phyloP scores from a whole-genome alignment of 352 stramenopile species.

The Globisporangium emineosum region DNA sequence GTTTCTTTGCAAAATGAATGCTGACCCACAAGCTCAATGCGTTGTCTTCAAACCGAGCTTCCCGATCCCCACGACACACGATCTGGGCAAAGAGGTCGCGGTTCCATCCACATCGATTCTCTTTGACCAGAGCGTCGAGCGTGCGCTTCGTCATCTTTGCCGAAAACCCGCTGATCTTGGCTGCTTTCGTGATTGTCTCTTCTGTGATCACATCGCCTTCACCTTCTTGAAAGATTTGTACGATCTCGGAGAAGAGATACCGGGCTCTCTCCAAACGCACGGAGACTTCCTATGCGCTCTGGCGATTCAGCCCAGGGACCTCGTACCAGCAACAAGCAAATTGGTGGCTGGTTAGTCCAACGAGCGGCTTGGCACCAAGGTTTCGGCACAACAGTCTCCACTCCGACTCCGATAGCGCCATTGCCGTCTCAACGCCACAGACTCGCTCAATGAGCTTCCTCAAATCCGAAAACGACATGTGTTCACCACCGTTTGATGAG shows the following conservation, averaged over 20 bases:
- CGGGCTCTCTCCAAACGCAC: constrained; percentile 43
- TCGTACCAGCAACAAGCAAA: constrained; percentile 58
- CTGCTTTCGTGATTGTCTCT: constrained; percentile 35
- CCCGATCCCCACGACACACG: constrained; percentile 30
- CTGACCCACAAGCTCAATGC: constrained; percentile 43
- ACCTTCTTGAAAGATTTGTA: constrained; percentile 37
- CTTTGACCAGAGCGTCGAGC: constrained; percentile 22
- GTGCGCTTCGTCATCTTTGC: constrained; percentile 23
- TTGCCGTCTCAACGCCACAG: constrained; percentile 28
- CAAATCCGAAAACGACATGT: constrained; percentile 27
- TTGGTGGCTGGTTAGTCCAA: constrained; percentile 41
- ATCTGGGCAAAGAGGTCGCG: constrained; percentile 37
- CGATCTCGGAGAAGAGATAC: constrained; percentile 40
- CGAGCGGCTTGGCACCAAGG: constrained; percentile 31
- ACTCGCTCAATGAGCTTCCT: constrained; percentile 41
- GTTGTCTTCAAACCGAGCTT: constrained; percentile 35
- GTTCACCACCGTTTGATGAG: constrained; percentile 23
- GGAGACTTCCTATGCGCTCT: constrained; percentile 44
- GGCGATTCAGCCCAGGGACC: constrained; percentile 34
- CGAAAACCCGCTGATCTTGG: constrained; percentile 32
- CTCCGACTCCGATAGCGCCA: constrained; percentile 18
- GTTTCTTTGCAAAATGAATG: constrained; percentile 46
- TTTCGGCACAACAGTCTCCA: constrained; percentile 40
- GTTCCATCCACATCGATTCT: constrained; percentile 27
- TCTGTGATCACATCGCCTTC: constrained; percentile 25